A percentile compares a stretch with the other conserved stretches of the same genome.
phyloP scores from a whole-genome alignment of 305 asterid genomes.

The Fraxinus sp. region DNA sequence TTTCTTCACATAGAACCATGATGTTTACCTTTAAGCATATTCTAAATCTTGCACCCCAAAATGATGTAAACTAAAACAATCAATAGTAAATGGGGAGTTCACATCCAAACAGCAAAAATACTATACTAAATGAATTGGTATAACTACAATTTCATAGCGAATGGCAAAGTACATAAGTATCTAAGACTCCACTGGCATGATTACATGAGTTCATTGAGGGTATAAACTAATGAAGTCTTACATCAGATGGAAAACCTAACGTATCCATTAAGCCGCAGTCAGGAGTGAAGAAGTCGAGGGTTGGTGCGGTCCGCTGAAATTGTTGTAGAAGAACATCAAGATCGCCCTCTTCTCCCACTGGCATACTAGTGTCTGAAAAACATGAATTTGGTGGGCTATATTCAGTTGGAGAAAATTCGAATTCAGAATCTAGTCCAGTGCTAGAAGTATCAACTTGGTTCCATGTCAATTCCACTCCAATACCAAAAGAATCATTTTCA shows the following conservation, averaged over 20 bases:
- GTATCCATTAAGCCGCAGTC: not conserved
- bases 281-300: not conserved
- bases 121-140: not conserved
- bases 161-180: not conserved
- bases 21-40: not conserved
- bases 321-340: not conserved
- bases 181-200: not conserved
- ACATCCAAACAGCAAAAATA: not conserved
- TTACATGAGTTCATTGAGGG: not conserved
- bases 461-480: not conserved
- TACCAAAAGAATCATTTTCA: not conserved
- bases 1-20: not conserved
- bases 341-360: not conserved
- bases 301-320: not conserved
- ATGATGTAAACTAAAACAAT: not conserved
- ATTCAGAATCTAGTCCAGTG: not conserved
- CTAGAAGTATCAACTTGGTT: not conserved
- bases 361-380: not conserved
- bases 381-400: not conserved
- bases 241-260: not conserved
- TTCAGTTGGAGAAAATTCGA: not conserved
- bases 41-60: not conserved
- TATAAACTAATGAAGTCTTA: not conserved
- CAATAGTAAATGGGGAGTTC: not conserved
- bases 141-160: too few relatives aligned